phyloP scores from a whole-genome alignment of 2,329 filamentous ascomycete genomes.

The Dendryphion nanum region DNA sequence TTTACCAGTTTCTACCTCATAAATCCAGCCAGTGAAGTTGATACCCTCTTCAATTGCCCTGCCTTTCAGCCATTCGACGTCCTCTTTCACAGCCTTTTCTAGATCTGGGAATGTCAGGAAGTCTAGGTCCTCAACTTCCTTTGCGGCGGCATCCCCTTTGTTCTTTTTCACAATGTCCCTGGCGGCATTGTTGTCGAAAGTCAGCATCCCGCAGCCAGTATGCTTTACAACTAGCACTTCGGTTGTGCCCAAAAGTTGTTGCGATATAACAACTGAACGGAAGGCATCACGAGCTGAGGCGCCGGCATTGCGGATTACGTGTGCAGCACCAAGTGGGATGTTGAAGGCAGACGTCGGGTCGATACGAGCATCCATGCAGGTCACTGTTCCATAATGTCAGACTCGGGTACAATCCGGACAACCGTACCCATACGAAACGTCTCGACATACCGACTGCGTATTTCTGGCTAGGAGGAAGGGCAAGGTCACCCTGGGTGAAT shows the following conservation, averaged over 20 bases:
- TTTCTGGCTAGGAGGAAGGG: conserved; percentile 68
- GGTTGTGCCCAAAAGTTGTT: conserved; percentile 73
- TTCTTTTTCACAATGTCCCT: conserved; percentile 58
- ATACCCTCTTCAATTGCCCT: conserved; percentile 61
- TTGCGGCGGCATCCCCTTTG: conserved; percentile 52
- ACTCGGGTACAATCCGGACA: background rate
- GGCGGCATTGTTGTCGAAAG: conserved; percentile 61
- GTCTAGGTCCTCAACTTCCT: conserved; percentile 50
- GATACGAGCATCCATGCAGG: conserved; percentile 78
- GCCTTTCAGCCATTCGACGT: conserved; percentile 59
- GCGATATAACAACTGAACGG: conserved; percentile 72
- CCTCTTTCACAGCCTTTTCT: conserved; percentile 7
- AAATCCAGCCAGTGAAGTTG: conserved; percentile 70
- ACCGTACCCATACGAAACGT: conserved; percentile 11
- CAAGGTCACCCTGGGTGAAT: conserved; percentile 66
- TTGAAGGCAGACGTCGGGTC: conserved; percentile 68
- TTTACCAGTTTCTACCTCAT: conserved; percentile 73
- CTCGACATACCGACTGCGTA: conserved; percentile 58
- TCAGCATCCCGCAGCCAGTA: conserved; percentile 72
- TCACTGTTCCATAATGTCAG: conserved; percentile 48
- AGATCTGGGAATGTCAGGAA: conserved; percentile 61
- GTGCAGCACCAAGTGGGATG: conserved; percentile 71
- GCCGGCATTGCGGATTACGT: conserved; percentile 69
- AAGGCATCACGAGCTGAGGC: conserved; percentile 67
- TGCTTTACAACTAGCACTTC: conserved; percentile 76